phyloP scores from a whole-genome alignment of 2,329 filamentous ascomycete genomes.

The Erysiphe neolycopersici region DNA sequence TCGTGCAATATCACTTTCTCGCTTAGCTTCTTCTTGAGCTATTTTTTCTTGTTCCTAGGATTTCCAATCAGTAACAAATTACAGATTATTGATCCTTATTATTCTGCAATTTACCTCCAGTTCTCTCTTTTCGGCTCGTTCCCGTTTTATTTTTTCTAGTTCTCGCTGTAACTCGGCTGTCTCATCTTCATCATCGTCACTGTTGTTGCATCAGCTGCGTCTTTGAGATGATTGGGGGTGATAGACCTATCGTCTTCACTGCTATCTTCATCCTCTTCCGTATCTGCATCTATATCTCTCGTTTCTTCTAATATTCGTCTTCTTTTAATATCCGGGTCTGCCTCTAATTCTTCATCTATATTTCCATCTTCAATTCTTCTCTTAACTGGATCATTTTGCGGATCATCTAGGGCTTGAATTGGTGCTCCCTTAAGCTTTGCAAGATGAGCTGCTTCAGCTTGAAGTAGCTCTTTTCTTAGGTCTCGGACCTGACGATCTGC shows the following conservation, averaged over 20 bases:
- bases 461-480: slow-evolving; percentile 67
- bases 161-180: slow-evolving; percentile 77
- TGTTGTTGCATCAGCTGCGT: slow-evolving; percentile 16
- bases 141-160: slow-evolving; percentile 75
- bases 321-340: slow-evolving; percentile 58
- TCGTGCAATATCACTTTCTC: slow-evolving; percentile 67
- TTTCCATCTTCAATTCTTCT: slow-evolving; percentile 30
- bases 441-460: slow-evolving; percentile 68
- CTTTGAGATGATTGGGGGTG: background rate
- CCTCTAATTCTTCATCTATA: slow-evolving; percentile 18
- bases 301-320: slow-evolving; percentile 70
- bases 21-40: slow-evolving; percentile 56
- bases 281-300: slow-evolving; percentile 63
- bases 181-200: slow-evolving; percentile 53
- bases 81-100: too few species aligned
- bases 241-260: slow-evolving; percentile 30
- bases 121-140: slow-evolving; percentile 52
- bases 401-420: slow-evolving; percentile 19
- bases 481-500: slow-evolving; percentile 47
- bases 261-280: slow-evolving; percentile 28
- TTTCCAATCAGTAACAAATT: too few species aligned
- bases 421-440: slow-evolving; percentile 51
- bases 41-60: slow-evolving; percentile 47
- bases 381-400: slow-evolving; percentile 34
- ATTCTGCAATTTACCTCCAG: slow-evolving; percentile 25